Evolutionary conservation across 495 filamentous ascomycete genomes (phyloP), one percentile per base, ranked within the genome.

Genomic region (Penicillium silybi): DNA sequence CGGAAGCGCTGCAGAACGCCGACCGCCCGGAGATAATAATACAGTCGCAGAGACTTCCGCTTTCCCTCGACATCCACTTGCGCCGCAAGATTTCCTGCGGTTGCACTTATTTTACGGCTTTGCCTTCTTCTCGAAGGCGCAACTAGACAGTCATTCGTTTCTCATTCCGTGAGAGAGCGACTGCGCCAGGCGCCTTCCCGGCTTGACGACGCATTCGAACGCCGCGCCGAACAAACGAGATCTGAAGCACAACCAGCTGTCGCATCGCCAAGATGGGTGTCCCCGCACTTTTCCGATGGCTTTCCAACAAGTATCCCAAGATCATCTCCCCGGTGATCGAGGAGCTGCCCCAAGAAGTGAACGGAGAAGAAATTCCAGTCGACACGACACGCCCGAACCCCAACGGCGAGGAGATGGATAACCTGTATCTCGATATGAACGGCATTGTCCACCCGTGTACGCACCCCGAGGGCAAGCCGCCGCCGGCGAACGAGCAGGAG

Each of bases 371-470:
- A 56, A 82, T 95, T 27, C 95, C 93, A 2, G 81, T 97, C 38
- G 90, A 97, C 62, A 80, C 77, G 17, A 87, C 85, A n/a, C 72
- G 78, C 23, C 83, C 89, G 2, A 99, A 99, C 68, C 93, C 93
- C 6, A 99, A 99, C 73, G 92, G 91, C 68, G 93, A 97, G 69
- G 92, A 97, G 66, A 88, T 92, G 61, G 92, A 99, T 70, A 99
- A 97, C 64, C 78, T 99, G 3, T 99, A 97, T 63, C 82, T 99
- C 46, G 93, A 99, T 64, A 97, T 99, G 93, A 99, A 99, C 74
- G 93, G 93, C 66, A 99, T 99, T 58, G 93, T 99, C 40, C 93
- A 99, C 80, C 95, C 95, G 2, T 99, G 93, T 74, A 96, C 92
- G 5, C 93, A 99, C 71, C 93, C 93, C 2, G 93, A 99, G 70